Conservation (phyloP, 2,329 filamentous ascomycete genomes). For the Verticillium albo-atrum region DNA sequence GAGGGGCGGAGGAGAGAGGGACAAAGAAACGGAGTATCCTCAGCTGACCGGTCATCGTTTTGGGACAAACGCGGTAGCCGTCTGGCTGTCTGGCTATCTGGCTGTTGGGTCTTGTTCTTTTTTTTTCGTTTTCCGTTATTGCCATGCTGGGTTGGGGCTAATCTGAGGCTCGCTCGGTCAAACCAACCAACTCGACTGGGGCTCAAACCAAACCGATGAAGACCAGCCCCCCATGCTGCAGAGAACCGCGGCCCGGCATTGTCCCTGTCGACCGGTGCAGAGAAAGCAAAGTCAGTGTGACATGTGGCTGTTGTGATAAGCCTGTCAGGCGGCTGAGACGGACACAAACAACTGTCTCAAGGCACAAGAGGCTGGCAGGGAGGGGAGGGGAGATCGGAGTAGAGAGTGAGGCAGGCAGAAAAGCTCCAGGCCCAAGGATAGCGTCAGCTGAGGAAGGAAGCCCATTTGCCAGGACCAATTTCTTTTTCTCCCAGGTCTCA, state of each 20-base stretch:
- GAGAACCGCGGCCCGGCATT: background rate
- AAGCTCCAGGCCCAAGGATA: background rate
- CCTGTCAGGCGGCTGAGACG: background rate
- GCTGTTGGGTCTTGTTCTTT: background rate
- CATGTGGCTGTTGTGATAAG: background rate
- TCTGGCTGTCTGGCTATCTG: background rate
- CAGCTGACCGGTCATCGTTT: background rate
- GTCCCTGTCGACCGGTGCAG: background rate
- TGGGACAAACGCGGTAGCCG: background rate
- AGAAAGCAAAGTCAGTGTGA: background rate
- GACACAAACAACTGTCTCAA: background rate
- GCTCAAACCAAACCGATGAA: background rate
- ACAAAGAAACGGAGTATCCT: background rate
- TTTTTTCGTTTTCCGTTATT: background rate
- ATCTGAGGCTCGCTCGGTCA: too few species aligned
- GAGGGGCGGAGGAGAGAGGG: background rate
- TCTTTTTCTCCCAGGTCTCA: background rate
- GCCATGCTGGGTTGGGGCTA: too few species aligned
- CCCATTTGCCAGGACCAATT: background rate
- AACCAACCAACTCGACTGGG: too few species aligned
- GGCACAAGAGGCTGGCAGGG: background rate
- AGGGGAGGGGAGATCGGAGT: background rate
- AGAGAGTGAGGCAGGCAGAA: background rate
- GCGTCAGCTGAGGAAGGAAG: slow-evolving; percentile 1
- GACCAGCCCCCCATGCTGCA: background rate